phyloP scores from a whole-genome alignment of 2,329 filamentous ascomycete species.

The Fusarium transvaalense region DNA sequence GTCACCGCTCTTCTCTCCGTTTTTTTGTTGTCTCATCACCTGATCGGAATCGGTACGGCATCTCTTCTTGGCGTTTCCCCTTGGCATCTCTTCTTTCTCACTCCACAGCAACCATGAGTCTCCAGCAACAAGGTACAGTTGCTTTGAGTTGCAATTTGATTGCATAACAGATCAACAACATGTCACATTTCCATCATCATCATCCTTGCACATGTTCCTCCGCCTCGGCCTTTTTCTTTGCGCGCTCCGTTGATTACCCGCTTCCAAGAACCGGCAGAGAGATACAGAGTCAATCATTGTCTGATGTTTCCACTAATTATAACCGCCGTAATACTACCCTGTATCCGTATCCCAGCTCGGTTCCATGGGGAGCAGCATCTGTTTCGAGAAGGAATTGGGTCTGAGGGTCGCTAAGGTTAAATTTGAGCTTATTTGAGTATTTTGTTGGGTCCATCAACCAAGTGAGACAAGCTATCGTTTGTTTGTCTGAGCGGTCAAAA shows the following conservation, averaged over 20 bases:
- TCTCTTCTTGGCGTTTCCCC: neutral
- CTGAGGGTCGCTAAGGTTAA: neutral
- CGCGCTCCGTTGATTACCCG: neutral
- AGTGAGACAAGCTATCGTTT: neutral
- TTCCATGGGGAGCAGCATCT: neutral
- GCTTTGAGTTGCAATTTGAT: neutral
- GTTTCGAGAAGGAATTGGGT: conserved; percentile 1
- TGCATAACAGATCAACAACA: neutral
- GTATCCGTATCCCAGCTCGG: neutral
- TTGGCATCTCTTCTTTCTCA: neutral
- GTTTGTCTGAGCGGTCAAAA: conserved; percentile 1
- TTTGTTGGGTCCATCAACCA: neutral
- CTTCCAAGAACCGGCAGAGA: neutral
- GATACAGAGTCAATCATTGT: neutral
- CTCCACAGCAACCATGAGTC: neutral
- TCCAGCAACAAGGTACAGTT: neutral
- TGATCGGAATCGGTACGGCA: neutral
- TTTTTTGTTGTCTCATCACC: neutral
- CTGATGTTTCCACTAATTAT: neutral
- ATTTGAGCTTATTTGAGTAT: neutral
- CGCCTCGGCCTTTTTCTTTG: neutral
- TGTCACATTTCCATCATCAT: neutral
- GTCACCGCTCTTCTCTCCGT: neutral
- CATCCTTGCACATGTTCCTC: neutral
- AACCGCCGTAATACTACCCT: neutral